phyloP scores from a whole-genome alignment of 106 monocot genomes.

The Allium sativum region DNA sequence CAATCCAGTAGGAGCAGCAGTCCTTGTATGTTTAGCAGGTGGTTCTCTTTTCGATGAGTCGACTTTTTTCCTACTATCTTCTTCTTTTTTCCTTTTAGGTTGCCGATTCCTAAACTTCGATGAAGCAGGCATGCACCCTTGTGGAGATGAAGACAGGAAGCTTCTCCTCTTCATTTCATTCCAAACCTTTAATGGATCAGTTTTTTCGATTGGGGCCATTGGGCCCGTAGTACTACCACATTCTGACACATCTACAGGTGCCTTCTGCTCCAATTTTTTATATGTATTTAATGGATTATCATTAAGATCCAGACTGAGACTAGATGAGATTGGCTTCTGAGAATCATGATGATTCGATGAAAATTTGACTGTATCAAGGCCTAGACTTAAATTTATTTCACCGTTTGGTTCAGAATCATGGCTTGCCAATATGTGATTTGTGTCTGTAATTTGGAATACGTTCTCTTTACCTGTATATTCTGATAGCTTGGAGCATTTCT shows the following conservation, averaged over 20 bases:
- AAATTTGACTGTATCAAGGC: not conserved
- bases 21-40: slow-evolving; percentile 27
- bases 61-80: slow-evolving; percentile 36
- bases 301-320: slow-evolving; percentile 26
- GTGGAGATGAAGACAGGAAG: slow-evolving; percentile 49
- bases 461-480: slow-evolving; percentile 13
- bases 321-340: not conserved
- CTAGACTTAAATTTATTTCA: slow-evolving; percentile 13
- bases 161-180: slow-evolving; percentile 88
- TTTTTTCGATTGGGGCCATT: slow-evolving; percentile 35
- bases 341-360: not conserved
- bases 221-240: slow-evolving; percentile 76
- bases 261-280: slow-evolving; percentile 40
- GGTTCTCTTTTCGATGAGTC: slow-evolving; percentile 24
- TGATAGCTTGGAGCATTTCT: slow-evolving; percentile 7
- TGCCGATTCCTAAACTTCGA: slow-evolving; percentile 30
- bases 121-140: slow-evolving; percentile 36
- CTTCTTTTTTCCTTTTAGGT: slow-evolving; percentile 44
- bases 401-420: slow-evolving; percentile 7
- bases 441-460: not conserved
- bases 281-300: slow-evolving; percentile 56
- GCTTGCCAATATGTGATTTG: slow-evolving; percentile 11
- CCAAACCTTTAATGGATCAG: slow-evolving; percentile 59
- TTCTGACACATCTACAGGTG: slow-evolving; percentile 40
- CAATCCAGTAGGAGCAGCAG: slow-evolving; percentile 57